Evolutionary conservation across 1,139 yeast genomes (phyloP), one percentile per base, ranked within the genome.

Genomic region (Candida smagusa): DNA sequence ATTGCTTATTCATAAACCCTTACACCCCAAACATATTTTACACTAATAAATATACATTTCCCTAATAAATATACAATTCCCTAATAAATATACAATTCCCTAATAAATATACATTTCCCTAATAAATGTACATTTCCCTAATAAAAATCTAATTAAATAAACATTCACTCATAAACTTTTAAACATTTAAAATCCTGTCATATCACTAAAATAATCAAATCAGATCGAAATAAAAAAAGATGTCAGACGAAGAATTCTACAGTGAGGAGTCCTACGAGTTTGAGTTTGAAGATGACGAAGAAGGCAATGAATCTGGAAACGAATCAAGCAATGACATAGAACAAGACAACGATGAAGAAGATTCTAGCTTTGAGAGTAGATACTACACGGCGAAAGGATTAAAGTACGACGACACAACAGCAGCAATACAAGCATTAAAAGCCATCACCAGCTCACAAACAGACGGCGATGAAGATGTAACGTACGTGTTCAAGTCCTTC

Each of bases 261-360:
- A 74, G 81, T 19, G 81, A 79, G 46, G 85, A 76, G 63, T 77
- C 79, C 42, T 79, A 77, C 48, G 85, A 81, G 52, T 81, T 80
- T 49, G 86, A 81, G 47, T 79, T 79, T 46, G 83, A 77, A 43
- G 82, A 77, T 33, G 74, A 69, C 29, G 84, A 79, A 22, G 79
- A 63, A 4, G 73, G 59, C 22, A 63, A 53, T 12, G 59, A 46
- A 2, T 59, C 52, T 7, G 61, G 51, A 13, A 54, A 59, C n/a
- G 60, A 22, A 55, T 11, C 54, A 44, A 38, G 29, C 6, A 23
- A 23, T 23, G 34, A 37, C 9, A 32, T 34, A 11, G 41, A 32
- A 7, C 38, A 48, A 37, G 31, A 57, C 49, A 42, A 58, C 48
- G 36, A 56, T 52, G 58, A 42, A 24, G 50, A 47, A 7, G 35